Conservation (phyloP, 371 early-diverging fungal species). For the Actinomucor elegans region DNA sequence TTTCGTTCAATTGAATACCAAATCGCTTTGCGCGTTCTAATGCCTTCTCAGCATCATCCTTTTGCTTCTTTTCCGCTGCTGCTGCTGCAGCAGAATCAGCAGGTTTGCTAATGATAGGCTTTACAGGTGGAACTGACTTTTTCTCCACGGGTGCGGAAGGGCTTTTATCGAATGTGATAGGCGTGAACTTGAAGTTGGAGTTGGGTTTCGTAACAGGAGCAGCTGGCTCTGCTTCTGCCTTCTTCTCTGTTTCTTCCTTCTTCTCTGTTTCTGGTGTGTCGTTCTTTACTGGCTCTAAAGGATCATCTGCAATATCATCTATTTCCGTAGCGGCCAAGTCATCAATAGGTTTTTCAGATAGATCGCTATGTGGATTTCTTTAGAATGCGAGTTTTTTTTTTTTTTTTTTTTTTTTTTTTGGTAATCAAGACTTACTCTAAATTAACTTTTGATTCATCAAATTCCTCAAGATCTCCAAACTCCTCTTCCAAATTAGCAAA, state of each 20-base stretch:
- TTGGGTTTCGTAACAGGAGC: conserved; percentile 1
- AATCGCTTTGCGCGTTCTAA: conserved; percentile 61
- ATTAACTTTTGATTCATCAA: conserved; percentile 35
- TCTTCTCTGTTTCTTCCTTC: neutral
- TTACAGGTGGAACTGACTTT: conserved; percentile 3
- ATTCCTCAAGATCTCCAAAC: conserved; percentile 43
- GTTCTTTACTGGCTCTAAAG: neutral
- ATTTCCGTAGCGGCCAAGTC: conserved; percentile 4
- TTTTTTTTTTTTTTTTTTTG: neutral
- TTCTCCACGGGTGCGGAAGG: conserved; percentile 14
- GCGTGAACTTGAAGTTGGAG: conserved; percentile 40
- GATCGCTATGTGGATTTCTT: too few species aligned
- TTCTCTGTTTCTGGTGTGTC: neutral
- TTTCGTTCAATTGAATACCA: conserved; percentile 46
- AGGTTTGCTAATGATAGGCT: conserved; percentile 11
- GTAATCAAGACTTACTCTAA: conserved; percentile 17
- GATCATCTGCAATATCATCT: conserved; percentile 5
- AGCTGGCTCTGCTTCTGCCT: neutral
- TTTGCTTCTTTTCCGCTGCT: conserved; percentile 8
- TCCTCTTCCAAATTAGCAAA: conserved; percentile 47
- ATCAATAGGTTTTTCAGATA: conserved; percentile 1
- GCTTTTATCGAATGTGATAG: conserved; percentile 35
- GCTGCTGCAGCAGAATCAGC: neutral
- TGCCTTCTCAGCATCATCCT: conserved; percentile 36
- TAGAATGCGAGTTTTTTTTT: neutral